Evolutionary conservation across 306 rosid species (phyloP).

Genomic region (Canavalia gladiata): DNA sequence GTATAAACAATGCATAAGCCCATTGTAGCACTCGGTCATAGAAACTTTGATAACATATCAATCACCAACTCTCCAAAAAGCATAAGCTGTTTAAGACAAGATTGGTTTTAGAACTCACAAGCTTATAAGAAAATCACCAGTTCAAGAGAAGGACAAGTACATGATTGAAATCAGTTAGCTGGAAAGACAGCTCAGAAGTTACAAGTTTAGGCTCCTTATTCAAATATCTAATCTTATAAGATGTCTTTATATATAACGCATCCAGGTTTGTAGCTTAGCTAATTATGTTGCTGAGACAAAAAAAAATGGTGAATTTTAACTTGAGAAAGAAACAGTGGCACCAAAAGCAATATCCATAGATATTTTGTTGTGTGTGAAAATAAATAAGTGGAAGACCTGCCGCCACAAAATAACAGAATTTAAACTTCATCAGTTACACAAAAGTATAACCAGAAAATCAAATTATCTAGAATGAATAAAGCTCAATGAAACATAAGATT

Average conservation of each 20-base stretch:
- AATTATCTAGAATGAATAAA: constrained; percentile 35
- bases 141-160: not conserved
- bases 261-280: too few relatives aligned
- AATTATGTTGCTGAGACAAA: not conserved
- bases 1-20: not conserved
- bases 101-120: not conserved
- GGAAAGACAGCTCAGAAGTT: not conserved
- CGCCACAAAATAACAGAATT: constrained; percentile 46
- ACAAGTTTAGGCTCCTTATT: not conserved
- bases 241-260: not conserved
- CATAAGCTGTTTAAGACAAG: not conserved
- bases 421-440: constrained; percentile 34
- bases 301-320: constrained; percentile 17
- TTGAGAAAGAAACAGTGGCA: constrained; percentile 33
- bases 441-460: constrained; percentile 23
- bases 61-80: not conserved
- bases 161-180: constrained; percentile 5
- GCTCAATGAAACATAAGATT: constrained; percentile 35
- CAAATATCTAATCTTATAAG: not conserved
- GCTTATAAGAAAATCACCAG: not conserved
- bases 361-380: constrained; percentile 41
- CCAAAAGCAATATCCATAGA: constrained; percentile 23
- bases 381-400: constrained; percentile 43
- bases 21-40: not conserved
- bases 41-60: not conserved